Evolutionary conservation across 768 basidiomycete species (phyloP).

Genomic region (Tylopilus intermedius): DNA sequence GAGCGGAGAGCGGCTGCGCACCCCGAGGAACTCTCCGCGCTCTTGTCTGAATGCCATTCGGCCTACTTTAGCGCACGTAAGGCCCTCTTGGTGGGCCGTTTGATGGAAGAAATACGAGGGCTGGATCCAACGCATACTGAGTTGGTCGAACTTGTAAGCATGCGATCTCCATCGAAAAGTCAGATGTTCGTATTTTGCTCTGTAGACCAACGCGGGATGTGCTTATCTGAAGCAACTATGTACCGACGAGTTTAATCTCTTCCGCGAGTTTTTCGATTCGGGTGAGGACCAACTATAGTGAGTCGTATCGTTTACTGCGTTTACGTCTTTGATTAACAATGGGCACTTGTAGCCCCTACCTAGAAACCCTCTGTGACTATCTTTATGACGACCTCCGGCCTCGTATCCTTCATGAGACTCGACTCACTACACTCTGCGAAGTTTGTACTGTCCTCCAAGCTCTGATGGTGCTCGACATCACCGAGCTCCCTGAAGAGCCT

Average conservation of each 20-base stretch:
- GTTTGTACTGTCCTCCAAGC: conserved; percentile 96
- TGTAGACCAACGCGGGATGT: conserved; percentile 84
- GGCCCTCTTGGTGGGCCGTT: conserved; percentile 61
- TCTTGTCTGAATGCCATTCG: conserved; percentile 81
- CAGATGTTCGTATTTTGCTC: neutral
- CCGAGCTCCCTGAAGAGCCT: conserved; percentile 32
- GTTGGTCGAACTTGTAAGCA: conserved; percentile 78
- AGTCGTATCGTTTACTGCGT: conserved; percentile 22
- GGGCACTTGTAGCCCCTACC: conserved; percentile 58
- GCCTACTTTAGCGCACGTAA: conserved; percentile 79
- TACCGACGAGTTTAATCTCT: conserved; percentile 83
- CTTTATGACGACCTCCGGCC: conserved; percentile 95
- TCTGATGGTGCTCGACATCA: conserved; percentile 87
- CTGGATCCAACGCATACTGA: conserved; percentile 77
- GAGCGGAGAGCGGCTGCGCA: conserved; percentile 71
- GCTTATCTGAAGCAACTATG: conserved; percentile 90
- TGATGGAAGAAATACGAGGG: conserved; percentile 77
- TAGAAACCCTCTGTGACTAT: conserved; percentile 89
- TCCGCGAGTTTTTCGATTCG: conserved; percentile 79
- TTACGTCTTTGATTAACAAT: conserved; percentile 6
- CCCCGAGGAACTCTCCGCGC: conserved; percentile 77
- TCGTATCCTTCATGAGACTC: conserved; percentile 88
- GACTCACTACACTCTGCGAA: conserved; percentile 83
- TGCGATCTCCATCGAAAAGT: neutral
- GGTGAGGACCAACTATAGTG: conserved; percentile 75